Evolutionary conservation across 148 eudicot genomes (phyloP).

Genomic region (Camellia lanceoleosa): DNA sequence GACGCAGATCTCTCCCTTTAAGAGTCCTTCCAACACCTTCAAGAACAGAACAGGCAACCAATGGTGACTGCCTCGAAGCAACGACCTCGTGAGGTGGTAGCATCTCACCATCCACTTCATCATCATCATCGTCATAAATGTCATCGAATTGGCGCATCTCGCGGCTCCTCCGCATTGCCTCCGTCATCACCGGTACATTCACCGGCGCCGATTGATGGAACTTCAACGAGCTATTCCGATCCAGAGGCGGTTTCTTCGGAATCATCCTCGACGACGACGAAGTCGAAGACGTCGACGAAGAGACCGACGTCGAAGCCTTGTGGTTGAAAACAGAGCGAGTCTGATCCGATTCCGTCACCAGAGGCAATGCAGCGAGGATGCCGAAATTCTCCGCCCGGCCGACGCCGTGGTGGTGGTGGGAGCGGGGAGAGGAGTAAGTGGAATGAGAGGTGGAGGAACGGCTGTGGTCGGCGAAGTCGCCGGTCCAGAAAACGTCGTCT

Average conservation of each 20-base stretch:
- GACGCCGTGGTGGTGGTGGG: conserved; percentile 4
- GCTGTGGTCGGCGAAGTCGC: conserved; percentile 15
- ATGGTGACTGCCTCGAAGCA: conserved; percentile 32
- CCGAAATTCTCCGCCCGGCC: conserved; percentile 32
- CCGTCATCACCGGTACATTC: conserved; percentile 34
- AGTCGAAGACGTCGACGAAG: conserved; percentile 17
- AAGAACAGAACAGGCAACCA: conserved; percentile 39
- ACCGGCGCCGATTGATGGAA: conserved; percentile 45
- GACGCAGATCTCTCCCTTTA: conserved; percentile 54
- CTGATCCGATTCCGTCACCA: conserved; percentile 12
- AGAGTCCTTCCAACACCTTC: conserved; percentile 57
- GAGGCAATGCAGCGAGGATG: conserved; percentile 41
- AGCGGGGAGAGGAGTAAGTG: conserved; percentile 17
- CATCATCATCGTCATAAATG: conserved; percentile 24
- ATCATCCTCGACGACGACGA: conserved; percentile 28
- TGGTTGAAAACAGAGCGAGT: conserved; percentile 17
- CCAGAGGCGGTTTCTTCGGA: conserved; percentile 15
- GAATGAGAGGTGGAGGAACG: conserved; percentile 9
- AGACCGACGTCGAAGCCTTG: conserved; percentile 13
- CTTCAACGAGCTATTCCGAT: conserved; percentile 20
- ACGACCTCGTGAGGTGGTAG: conserved; percentile 60
- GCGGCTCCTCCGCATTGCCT: conserved; percentile 9
- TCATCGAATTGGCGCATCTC: conserved; percentile 16
- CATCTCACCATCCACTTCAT: conserved; percentile 36
- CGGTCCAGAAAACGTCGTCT: conserved; percentile 39